Evolutionary conservation across 2,329 filamentous ascomycete species (phyloP), one percentile per base, ranked within the genome.

Genomic region (Thelonectria discophora): DNA sequence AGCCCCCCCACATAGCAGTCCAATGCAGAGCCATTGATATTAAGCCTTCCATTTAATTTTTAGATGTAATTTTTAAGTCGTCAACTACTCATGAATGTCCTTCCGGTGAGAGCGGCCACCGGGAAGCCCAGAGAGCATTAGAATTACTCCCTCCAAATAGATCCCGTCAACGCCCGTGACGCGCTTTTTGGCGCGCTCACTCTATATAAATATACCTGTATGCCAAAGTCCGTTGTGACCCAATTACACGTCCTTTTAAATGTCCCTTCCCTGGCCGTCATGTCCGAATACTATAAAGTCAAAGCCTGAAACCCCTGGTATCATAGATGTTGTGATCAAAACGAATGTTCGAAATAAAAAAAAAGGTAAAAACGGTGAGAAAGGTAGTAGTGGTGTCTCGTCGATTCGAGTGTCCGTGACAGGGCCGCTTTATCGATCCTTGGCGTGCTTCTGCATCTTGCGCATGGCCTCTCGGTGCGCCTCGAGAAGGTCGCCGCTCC

Each of bases 381-480:
- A 65, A 64, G 24, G 53, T 60, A 57, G 53, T 60, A 57, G 27
- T 62, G 37, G 39, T 34, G 20, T 55, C 30, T 17, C 40, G 18
- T 12, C 40, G 9, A 37, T 47, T 17, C 30, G 56, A 46, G 43
- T 12, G 18, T 42, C 32, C n/a, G 12, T 24, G 11, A 30, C 37
- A 18, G 27, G 18, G 18, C 2, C 48, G 20, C 20, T 49, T 62
- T 58, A 69, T 40, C 30, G 59, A 42, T 79, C 72, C 66, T 75
- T 80, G 1, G 80, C 79, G 21, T 73, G 68, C 37, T 76, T 77
- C 70, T 97, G 93, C 88, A 97, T 90, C 74, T 84, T 88, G 65
- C 90, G 84, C 85, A 97, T 84, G 1, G 90, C 91, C 65, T 94
- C 90, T 18, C 90, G 84, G 75, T 97, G 94, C 20, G 89, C 84